Conservation (phyloP, 257 asterid genomes). For the Solanum pinnatisectum region DNA sequence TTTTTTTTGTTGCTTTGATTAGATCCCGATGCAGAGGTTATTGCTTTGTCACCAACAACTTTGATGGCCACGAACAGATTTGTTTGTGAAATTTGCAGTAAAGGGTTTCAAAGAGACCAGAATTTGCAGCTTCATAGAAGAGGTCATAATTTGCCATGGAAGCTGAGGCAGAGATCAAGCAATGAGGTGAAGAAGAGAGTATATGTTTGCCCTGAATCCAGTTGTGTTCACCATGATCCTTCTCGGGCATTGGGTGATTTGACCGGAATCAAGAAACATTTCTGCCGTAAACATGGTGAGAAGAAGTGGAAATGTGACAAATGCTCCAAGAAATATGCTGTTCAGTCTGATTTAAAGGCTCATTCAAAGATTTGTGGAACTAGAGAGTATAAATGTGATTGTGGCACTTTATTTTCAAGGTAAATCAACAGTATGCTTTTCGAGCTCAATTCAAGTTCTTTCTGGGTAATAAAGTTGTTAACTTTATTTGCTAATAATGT, state of each 20-base stretch:
- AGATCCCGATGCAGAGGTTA: constrained; percentile 92
- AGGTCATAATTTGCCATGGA: constrained; percentile 89
- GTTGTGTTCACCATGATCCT: constrained; percentile 80
- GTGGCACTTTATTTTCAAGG: constrained; percentile 84
- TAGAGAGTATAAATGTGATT: constrained; percentile 72
- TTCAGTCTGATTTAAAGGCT: constrained; percentile 90
- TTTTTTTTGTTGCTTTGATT: background rate
- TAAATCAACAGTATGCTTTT: background rate
- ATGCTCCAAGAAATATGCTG: constrained; percentile 81
- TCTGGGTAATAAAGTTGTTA: background rate
- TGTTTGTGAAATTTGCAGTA: constrained; percentile 75
- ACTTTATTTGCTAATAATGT: constrained; percentile 13
- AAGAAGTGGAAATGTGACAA: constrained; percentile 85
- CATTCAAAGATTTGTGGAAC: constrained; percentile 85
- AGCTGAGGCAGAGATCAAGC: constrained; percentile 59
- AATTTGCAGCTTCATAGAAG: constrained; percentile 86
- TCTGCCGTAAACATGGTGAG: constrained; percentile 83
- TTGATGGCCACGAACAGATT: constrained; percentile 72
- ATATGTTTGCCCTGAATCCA: constrained; percentile 71
- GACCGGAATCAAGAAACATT: constrained; percentile 88
- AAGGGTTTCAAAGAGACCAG: constrained; percentile 90
- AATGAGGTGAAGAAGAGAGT: constrained; percentile 61
- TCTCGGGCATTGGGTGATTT: constrained; percentile 77
- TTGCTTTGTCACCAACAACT: constrained; percentile 65
- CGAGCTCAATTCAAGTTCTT: background rate